Evolutionary conservation across 495 filamentous ascomycete genomes (phyloP), one percentile per base, ranked within the genome.

Genomic region (Trichoderma parareesei): DNA sequence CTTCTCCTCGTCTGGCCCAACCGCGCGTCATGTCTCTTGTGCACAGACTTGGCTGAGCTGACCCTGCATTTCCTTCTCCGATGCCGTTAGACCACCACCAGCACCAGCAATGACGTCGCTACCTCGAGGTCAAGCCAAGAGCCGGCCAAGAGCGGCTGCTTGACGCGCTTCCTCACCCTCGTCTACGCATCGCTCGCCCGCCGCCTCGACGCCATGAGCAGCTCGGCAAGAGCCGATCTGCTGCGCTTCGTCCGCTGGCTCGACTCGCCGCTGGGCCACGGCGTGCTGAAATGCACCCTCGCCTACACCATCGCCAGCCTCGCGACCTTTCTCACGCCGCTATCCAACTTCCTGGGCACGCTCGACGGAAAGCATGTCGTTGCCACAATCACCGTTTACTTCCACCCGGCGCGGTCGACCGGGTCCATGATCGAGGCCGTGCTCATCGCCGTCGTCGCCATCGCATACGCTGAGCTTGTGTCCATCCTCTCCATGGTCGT

Each of bases 311-410:
- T 98, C 20, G 94, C 89, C 9, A 96, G 92, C 64, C 76, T 97
- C 72, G 92, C 87, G 13, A 98, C 94, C 0, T 97, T 93, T 69
- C 86, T 91, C 67, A 84, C 86, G 6, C 82, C 84, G 6, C 80
- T 97, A 60, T 85, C 92, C 4, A 77, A 79, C 4, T 79, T 89
- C 65, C 79, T 98, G 42, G 94, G 94, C 4, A 82, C 87, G 67
- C 90, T 93, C 70, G 93, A 98, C 79, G 92, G 93, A 20, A 98
- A 98, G 73, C 94, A 98, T 76, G 88, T 98, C 78, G 93, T 96
- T 43, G 90, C 92, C 57, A 95, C 92, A 3, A 85, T 96, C 61
- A 91, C 90, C 20, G 93, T 97, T 10, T 98, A 97, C 70, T 98
- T 98, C 75, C 93, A 98, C 75, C 93, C 94, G 18, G 91, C 93